A percentile compares a stretch with the other conserved stretches of the same genome.
These are phyloP conservation scores for Somion occarium DNA, from an alignment of 1,284 basidiomycete genomes.

Conservation along the genomic window DNA sequence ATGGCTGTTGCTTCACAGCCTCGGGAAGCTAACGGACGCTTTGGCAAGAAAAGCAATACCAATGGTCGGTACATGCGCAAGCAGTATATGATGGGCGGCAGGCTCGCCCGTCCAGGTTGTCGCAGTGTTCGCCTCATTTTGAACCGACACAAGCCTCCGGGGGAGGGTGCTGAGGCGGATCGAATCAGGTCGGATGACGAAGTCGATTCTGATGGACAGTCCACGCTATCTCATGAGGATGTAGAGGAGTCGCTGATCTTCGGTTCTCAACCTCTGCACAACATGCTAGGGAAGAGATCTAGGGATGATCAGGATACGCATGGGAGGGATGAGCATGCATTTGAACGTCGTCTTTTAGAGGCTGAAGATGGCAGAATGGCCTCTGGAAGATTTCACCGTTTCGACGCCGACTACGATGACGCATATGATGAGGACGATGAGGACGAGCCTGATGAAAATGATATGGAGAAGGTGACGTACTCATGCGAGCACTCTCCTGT, in stretches of 20 bases:
- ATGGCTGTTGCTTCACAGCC: conserved; percentile 46
- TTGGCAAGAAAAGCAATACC: conserved; percentile 44
- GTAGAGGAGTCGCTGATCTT: not conserved
- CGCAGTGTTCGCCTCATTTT: conserved; percentile 5
- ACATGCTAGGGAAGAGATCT: conserved; percentile 4
- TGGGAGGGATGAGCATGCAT: conserved; percentile 9
- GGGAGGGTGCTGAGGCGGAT: not conserved
- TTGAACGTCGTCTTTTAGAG: not conserved
- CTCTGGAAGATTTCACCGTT: not conserved
- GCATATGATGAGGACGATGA: conserved; percentile 16
- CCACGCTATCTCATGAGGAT: too few species aligned
- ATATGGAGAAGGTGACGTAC: conserved; percentile 14
- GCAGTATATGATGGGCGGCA: conserved; percentile 23
- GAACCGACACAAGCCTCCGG: too few species aligned
- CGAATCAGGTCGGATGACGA: conserved; percentile 1
- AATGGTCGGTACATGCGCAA: conserved; percentile 46
- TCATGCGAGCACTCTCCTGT: conserved; percentile 14
- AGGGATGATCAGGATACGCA: conserved; percentile 8
- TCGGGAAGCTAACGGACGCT: conserved; percentile 43
- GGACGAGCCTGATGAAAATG: conserved; percentile 16
- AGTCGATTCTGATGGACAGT: conserved; percentile 6
- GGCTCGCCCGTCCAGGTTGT: conserved; percentile 5
- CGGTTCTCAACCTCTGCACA: not conserved
- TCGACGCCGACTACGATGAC: not conserved
- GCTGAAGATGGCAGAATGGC: conserved; percentile 8